Base-by-base conservation (phyloP, 2,329 filamentous ascomycete genomes). In the Ophiostoma novo-ulmi region DNA sequence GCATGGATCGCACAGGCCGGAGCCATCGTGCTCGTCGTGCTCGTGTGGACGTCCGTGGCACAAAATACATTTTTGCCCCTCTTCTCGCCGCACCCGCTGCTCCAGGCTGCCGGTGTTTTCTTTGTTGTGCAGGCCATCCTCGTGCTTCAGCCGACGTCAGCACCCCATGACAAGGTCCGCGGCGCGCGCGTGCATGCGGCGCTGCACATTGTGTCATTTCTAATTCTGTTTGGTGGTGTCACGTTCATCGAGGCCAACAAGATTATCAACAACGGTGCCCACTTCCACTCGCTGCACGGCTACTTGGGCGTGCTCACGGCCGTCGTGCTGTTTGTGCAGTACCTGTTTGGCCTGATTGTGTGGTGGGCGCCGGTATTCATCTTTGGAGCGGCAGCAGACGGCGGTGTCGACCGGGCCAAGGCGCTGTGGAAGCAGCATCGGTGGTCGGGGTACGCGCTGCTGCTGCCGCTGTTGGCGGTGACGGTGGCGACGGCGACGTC, bases 381-480 rank as follows among this genome's bases (percentile, higher is more conserved):
- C 1, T 96, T 94, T 76, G 94, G 94, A 5, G 17, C 17, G 22
- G 77, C 97, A 1, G 94, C 94, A 75, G 93, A 94, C 6, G 88
- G 92, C n/a, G 66, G 66, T 70, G 88, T 90, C 73, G 89, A 92
- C 36, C 88, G 88, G 3, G 94, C 93, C 26, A 96, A 94, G 84
- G 84, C 84, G 35, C 79, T 97, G 61, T 98, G 94, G 85, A 97
- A 97, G 80, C 97, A 94, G 76, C 95, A 98, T 79, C 88, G 94
- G 39, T 81, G 86, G 70, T 85, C 84, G 31, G 95, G 94, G 1
- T 98, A 99, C 78, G 74, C 36, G 35, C 48, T 88, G 8, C 80
- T 94, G 70, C 77, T 89, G 68, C 74, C 74, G 41, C 76, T 96
- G 75, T 84, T 94, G 73, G 80, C 97, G 73, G 88, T 87, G 11